These are phyloP conservation scores for Hylodesmum podocarpum DNA, from an alignment of 306 rosid genomes.

Conservation along the genomic window DNA sequence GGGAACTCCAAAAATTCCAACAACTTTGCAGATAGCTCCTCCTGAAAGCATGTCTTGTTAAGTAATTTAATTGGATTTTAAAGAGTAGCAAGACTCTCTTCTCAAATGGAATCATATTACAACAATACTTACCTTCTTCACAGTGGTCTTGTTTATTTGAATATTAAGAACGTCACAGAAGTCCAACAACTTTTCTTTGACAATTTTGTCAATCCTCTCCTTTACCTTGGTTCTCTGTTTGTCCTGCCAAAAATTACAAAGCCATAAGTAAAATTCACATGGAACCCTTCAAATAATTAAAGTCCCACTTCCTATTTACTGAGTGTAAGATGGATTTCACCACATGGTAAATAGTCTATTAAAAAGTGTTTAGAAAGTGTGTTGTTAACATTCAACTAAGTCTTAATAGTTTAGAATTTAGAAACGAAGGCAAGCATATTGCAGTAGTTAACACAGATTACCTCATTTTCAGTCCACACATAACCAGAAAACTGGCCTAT, in stretches of 20 bases:
- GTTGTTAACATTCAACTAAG: not conserved
- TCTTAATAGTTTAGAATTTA: not conserved
- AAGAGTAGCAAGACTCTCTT: not conserved
- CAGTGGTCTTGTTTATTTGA: constrained; percentile 60
- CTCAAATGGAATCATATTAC: not conserved
- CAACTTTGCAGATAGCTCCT: constrained; percentile 78
- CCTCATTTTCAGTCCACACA: constrained; percentile 45
- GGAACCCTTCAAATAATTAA: not conserved
- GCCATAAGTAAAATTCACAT: not conserved
- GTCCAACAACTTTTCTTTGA: constrained; percentile 84
- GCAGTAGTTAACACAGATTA: not conserved
- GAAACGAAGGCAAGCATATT: not conserved
- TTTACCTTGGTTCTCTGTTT: constrained; percentile 75
- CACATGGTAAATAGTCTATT: not conserved
- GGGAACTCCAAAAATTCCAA: constrained; percentile 96
- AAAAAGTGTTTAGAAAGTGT: not conserved
- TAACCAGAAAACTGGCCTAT: constrained; percentile 50
- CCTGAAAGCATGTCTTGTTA: constrained; percentile 51
- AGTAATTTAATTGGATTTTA: not conserved
- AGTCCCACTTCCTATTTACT: not conserved
- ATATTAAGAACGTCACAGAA: constrained; percentile 90
- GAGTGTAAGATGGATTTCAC: not conserved
- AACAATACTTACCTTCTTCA: constrained; percentile 63
- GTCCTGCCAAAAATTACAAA: constrained; percentile 51
- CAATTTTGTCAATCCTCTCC: constrained; percentile 89